These are phyloP conservation scores for Fulvia fulva DNA, from an alignment of 2,329 filamentous ascomycete species.

Conservation along the genomic window DNA sequence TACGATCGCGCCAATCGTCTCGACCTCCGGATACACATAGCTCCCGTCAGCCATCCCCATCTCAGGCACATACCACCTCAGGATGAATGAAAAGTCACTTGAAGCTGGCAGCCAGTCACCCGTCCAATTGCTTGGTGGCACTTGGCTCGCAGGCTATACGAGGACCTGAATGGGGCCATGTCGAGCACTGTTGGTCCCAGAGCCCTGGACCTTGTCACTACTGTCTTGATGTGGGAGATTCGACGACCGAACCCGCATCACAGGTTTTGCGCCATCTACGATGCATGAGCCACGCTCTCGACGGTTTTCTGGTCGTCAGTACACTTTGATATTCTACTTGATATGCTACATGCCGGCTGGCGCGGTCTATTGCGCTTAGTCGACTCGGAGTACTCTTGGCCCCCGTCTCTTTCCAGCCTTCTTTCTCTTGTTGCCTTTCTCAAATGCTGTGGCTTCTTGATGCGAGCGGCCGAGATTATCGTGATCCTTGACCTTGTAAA, in stretches of 20 bases:
- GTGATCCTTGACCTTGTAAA: conserved; percentile 99
- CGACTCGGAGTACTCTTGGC: conserved; percentile 66
- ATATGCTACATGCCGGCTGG: conserved; percentile 3
- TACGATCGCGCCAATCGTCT: conserved; percentile 7
- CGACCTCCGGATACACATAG: conserved; percentile 14
- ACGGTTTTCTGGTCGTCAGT: neutral
- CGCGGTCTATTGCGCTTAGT: conserved; percentile 34
- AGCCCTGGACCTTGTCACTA: conserved; percentile 11
- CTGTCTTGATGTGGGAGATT: conserved; percentile 12
- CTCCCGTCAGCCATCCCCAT: conserved; percentile 7
- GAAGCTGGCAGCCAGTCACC: conserved; percentile 20
- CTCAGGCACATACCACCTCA: conserved; percentile 14
- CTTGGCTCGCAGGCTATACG: conserved; percentile 5
- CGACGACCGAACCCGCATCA: conserved; percentile 1
- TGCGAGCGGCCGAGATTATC: conserved; percentile 95
- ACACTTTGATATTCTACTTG: conserved; percentile 5
- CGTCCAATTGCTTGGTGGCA: conserved; percentile 20
- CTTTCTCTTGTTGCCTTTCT: conserved; percentile 81
- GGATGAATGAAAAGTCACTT: neutral
- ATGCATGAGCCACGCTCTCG: neutral
- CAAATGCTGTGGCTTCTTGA: conserved; percentile 63
- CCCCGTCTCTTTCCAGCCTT: conserved; percentile 68
- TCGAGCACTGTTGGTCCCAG: neutral
- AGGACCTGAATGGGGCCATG: conserved; percentile 12
- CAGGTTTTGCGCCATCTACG: neutral